These are phyloP conservation scores for Lithospermum erythrorhizon DNA, from an alignment of 257 asterid species.

Conservation along the genomic window DNA sequence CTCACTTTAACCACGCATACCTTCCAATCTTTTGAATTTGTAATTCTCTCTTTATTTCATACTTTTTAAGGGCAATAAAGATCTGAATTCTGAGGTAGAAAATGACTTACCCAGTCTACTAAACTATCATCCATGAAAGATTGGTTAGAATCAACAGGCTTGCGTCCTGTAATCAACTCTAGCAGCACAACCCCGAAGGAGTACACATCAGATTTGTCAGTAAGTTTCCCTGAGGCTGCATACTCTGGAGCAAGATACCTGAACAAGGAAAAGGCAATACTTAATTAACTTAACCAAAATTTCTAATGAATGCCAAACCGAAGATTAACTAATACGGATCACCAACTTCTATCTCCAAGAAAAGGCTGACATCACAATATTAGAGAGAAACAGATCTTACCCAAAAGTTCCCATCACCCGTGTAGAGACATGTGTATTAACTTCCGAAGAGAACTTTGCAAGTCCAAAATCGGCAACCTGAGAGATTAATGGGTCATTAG, in stretches of 20 bases:
- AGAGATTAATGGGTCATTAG: conserved; percentile 14
- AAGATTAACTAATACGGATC: background rate
- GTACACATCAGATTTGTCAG: conserved; percentile 88
- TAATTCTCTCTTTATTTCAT: background rate
- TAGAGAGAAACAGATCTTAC: conserved; percentile 24
- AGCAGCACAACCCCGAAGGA: conserved; percentile 90
- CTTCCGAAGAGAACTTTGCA: conserved; percentile 60
- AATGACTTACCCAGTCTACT: conserved; percentile 76
- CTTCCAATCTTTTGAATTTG: background rate
- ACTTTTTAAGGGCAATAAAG: background rate
- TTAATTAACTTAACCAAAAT: background rate
- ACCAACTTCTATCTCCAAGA: background rate
- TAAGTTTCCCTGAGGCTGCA: conserved; percentile 88
- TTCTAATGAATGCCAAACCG: background rate
- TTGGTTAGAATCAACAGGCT: conserved; percentile 52
- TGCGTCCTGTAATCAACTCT: conserved; percentile 88
- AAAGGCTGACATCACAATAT: background rate
- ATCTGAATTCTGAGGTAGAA: background rate
- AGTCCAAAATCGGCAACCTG: conserved; percentile 99
- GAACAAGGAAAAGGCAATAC: conserved; percentile 5
- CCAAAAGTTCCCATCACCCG: conserved; percentile 97
- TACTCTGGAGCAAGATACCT: conserved; percentile 99
- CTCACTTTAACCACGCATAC: background rate
- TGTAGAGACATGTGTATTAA: conserved; percentile 79
- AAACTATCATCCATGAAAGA: conserved; percentile 70